Conservation (phyloP, 2,329 filamentous ascomycete genomes). For the Ploettnerulaceae sp. region DNA sequence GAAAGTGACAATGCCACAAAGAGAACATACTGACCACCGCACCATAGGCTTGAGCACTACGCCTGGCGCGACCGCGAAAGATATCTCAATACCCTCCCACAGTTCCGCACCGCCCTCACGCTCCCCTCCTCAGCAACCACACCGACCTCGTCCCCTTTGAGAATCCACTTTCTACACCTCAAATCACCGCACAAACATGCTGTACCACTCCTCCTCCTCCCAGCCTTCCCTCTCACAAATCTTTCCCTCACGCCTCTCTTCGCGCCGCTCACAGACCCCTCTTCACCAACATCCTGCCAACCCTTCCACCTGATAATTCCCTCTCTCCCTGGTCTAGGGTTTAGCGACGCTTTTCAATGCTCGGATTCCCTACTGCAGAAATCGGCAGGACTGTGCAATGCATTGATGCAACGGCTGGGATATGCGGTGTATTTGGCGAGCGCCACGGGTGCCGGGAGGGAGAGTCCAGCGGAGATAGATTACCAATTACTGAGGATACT, state of each 20-base stretch:
- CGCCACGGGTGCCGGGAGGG: constrained; percentile 45
- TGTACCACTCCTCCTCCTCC: constrained; percentile 59
- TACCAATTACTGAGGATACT: constrained; percentile 46
- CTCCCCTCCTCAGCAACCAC: constrained; percentile 2
- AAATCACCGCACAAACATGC: constrained; percentile 49
- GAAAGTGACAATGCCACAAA: constrained; percentile 31
- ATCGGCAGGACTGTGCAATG: constrained; percentile 52
- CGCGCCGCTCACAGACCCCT: constrained; percentile 48
- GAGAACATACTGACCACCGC: too few relatives aligned
- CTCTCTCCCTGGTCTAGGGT: constrained; percentile 61
- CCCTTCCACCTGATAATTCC: constrained; percentile 64
- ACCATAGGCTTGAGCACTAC: constrained; percentile 63
- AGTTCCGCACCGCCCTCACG: constrained; percentile 49
- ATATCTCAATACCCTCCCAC: constrained; percentile 55
- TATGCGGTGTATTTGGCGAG: constrained; percentile 56
- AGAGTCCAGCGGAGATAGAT: constrained; percentile 46
- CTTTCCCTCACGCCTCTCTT: constrained; percentile 54
- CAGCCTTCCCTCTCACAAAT: constrained; percentile 62
- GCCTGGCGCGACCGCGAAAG: constrained; percentile 58
- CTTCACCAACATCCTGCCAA: constrained; percentile 40
- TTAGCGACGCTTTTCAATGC: constrained; percentile 54
- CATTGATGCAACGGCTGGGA: constrained; percentile 54
- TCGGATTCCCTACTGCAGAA: constrained; percentile 38
- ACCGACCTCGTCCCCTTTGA: constrained; percentile 35
- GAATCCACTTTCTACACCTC: constrained; percentile 62